Evolutionary conservation across 495 filamentous ascomycete genomes (phyloP), one percentile per base, ranked within the genome.

Genomic region (Hyphodiscus hymeniophilus): DNA sequence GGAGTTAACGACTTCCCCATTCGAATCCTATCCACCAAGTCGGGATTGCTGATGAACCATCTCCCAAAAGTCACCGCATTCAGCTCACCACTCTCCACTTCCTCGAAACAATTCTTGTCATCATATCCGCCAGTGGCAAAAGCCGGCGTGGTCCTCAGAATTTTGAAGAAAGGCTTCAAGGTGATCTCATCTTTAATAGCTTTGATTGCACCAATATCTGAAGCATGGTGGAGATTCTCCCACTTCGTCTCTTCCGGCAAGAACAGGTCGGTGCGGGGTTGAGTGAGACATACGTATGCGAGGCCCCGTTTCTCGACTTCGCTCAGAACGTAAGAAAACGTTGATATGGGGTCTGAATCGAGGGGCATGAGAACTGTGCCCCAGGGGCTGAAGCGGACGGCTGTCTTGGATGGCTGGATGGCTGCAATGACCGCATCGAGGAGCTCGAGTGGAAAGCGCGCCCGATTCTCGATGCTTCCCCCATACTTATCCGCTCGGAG

Each of bases 391-490:
- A 87, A 67, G 2, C 85, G 74, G 26, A 87, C 73, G 2, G 64
- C 83, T 0, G 73, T 74, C 31, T 70, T 67, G 18, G 80, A 72
- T 0, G 76, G 66, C 5, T 85, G 85, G 13, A 90, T 63, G 18
- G 51, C 46, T 3, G 55, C 72, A 2, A 75, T 72, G 3, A 63
- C 44, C 32, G 82, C 81, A 20, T 76, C 63, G 16, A 71, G 67
- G 3, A 82, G 69, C 57, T 87, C 82, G 15, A 85, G 41, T 6
- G 67, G 67, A 46, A 90, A 81, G 13, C 77, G 73, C 8, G 74
- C 66, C 8, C 86, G 71, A 48, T 84, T 82, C 66, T 84, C 82
- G 22, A 84, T 63, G 52, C 73, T 80, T n/a, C 84, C 83, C 20
- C 84, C 84, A 58, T 77, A 89, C 17, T 47, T 38, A 57, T 88